Percentiles rank a stretch among this genome's conserved stretches.
Conservation (phyloP, 306 rosid species). For the Erythrophleum fordii region DNA sequence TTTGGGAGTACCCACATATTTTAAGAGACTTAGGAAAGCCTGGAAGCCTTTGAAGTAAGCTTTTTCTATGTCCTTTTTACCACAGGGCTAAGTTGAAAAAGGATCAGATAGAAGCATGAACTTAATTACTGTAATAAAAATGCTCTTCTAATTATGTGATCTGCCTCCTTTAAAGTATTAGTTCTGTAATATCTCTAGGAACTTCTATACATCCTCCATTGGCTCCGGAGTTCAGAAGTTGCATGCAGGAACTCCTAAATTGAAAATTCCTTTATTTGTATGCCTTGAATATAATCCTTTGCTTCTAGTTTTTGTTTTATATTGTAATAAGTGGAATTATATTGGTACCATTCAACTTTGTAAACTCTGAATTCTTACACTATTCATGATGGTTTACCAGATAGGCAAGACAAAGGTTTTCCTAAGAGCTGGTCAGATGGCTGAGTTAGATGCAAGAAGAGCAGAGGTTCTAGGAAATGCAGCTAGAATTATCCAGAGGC, state of each 20-base stretch:
- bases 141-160: background rate
- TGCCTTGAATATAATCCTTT: background rate
- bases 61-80: background rate
- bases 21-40: background rate
- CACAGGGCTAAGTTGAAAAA: background rate
- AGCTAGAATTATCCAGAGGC: constrained; percentile 90
- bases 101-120: background rate
- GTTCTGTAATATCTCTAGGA: background rate
- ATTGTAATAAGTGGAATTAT: background rate
- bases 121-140: background rate
- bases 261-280: background rate
- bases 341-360: background rate
- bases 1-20: background rate
- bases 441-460: constrained; percentile 97
- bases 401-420: constrained; percentile 93
- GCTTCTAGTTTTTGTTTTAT: background rate
- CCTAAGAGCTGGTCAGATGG: constrained; percentile 99
- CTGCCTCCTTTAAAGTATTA: background rate
- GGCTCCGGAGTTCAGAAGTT: background rate
- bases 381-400: constrained; percentile 68
- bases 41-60: background rate
- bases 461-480: constrained; percentile 97
- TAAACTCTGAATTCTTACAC: constrained; percentile 33
- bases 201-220: background rate
- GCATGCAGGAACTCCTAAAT: background rate